Base-by-base conservation (phyloP, 139 green algal species). In the Ettlia oleoabundans region DNA sequence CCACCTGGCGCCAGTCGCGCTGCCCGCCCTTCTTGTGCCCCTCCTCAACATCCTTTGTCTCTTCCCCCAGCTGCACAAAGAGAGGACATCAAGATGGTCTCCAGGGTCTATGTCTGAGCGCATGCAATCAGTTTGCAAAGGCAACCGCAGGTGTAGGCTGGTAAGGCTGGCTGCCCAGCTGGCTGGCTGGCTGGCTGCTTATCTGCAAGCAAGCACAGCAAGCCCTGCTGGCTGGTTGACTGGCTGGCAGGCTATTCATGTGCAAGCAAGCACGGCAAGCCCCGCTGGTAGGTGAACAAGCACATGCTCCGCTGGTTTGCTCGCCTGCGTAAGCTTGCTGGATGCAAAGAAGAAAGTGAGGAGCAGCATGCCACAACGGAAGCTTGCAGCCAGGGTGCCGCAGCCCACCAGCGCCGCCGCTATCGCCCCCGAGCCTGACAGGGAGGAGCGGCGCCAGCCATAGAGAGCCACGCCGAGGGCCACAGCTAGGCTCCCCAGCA, bases 301-400 rank as follows among this genome's bases (percentile, higher is more conserved):
- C n/a, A n/a, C n/a, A n/a, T n/a, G n/a, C n/a, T n/a, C n/a, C n/a
- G n/a, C n/a, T n/a, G n/a, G n/a, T n/a, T n/a, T 1, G 2, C 71
- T 2, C 33, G 35, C 73, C n/a, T 86, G 69, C 0, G 94, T 97
- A 33, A 98, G 82, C 75, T 91, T 90, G 64, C 81, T 93, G 62
- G 86, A 93, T 3, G 82, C 84, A 15, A 95, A 90, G 81, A 94
- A 97, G 85, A 97, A 98, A 13, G 90, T 86, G 0, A 98, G 85
- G 51, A 98, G 89, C 8, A 90, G 92, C 3, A 91, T 80, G 15
- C 93, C 94, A 32, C 90, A 85, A 2, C 92, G 81, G 43, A 96
- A 86, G 81, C 85, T 93, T 58, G 87, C 85, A 22, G 69, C 90
- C 38, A 96, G 51, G 0, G 91, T 94, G n/a, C 64, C 89, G 15